Evolutionary conservation across 768 basidiomycete species (phyloP).

Genomic region (Calocybe indica): DNA sequence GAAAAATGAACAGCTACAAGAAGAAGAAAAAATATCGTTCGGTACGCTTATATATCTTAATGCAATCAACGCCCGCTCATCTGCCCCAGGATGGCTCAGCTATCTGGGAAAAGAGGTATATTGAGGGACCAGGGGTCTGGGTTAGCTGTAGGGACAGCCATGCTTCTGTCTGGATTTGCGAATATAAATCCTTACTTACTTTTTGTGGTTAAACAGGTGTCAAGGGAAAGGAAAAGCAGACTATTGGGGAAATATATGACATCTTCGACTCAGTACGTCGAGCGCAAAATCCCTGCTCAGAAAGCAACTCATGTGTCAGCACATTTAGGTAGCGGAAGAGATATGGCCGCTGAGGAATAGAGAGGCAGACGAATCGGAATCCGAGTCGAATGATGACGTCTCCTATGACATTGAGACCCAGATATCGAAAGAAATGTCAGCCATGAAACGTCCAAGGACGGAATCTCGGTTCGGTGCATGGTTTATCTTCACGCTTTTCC

Average conservation of each 20-base stretch:
- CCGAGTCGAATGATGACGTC: constrained; percentile 26
- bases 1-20: constrained; percentile 9
- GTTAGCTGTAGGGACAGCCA: constrained; percentile 51
- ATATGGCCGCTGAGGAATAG: constrained; percentile 51
- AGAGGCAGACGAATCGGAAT: constrained; percentile 22
- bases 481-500: neutral
- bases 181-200: neutral
- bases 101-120: constrained; percentile 55
- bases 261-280: constrained; percentile 65
- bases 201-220: constrained; percentile 32
- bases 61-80: neutral
- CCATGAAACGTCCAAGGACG: constrained; percentile 59
- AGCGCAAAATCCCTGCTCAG: too few species aligned
- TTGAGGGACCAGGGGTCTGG: constrained; percentile 85
- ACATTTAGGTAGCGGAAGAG: constrained; percentile 49
- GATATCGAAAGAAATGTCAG: constrained; percentile 64
- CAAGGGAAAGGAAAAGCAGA: constrained; percentile 77
- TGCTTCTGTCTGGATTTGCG: neutral
- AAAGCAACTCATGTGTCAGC: too few species aligned
- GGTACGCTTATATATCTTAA: constrained; percentile 23
- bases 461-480: constrained; percentile 59
- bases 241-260: constrained; percentile 72
- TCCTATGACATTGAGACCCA: constrained; percentile 60
- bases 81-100: constrained; percentile 55
- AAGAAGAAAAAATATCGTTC: constrained; percentile 48